Evolutionary conservation across 805 yeast genomes (phyloP), one percentile per base, ranked within the genome.

Genomic region (Scheffersomyces amazonensis): DNA sequence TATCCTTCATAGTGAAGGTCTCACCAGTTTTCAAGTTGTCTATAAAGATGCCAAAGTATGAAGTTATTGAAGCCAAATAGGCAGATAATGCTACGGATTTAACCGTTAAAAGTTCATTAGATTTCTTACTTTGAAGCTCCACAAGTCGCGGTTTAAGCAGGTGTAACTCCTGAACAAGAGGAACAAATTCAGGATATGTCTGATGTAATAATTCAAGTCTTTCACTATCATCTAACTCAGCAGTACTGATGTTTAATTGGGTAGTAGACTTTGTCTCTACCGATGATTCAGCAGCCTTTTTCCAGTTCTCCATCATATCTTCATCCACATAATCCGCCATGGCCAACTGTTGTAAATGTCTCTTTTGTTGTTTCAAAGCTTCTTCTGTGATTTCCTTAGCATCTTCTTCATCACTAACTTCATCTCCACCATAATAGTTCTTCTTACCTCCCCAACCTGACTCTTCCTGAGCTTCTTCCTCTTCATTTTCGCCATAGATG

Each of bases 281-380:
- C n/a, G n/a, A n/a, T 23, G 66, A 64, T 1, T 80, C 82, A 13
- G 73, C 60, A 23, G 58, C 69, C 47, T 76, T 74, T 25, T 75
- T 68, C 96, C 97, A 91, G 46, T 85, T 95, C 19, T 79, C 89
- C 47, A 78, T 72, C 60, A 80, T 76, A 40, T 81, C 90, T 40
- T 87, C 95, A 46, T 87, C 93, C 49, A 68, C 49, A 40, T 57
- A 69, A 42, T 69, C 74, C 38, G 64, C 86, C 75, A 84, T 81
- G 33, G 80, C 78, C 49, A 90, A 69, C 32, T 84, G 95, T 47
- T 79, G 79, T 41, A 87, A 63, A 58, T 89, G 72, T 43, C 61
- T 62, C 66, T 84, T 85, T 63, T 90, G 97, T 48, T 87, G 80
- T 54, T 88, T 80, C 34, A 87, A 54, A 0, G 98, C 98, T 62